phyloP scores from a whole-genome alignment of 192 early-diverging fungal species.

The Podila epigama region DNA sequence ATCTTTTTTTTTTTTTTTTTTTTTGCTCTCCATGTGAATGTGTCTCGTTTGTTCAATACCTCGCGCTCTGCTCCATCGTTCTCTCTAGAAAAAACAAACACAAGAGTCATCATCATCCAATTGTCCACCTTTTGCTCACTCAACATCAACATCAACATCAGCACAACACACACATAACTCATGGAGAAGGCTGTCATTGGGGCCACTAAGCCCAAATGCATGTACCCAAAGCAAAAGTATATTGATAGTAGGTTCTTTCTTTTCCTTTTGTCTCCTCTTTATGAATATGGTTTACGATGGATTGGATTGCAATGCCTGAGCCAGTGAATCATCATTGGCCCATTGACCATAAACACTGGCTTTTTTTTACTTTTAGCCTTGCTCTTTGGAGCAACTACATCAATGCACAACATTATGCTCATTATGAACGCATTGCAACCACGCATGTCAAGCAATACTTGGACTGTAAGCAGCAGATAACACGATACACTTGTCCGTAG shows the following conservation, averaged over 20 bases:
- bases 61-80: no score
- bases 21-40: no score
- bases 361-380: conserved; percentile 11
- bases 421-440: conserved; percentile 48
- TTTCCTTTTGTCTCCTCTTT: not conserved
- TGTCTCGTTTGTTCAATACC: no score
- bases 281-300: no score
- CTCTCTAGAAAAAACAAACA: not conserved
- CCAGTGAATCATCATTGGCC: no score
- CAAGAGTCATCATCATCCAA: not conserved
- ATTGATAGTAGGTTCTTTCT: conserved; percentile 63
- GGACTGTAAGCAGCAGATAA: conserved; percentile 40
- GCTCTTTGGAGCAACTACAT: conserved; percentile 34
- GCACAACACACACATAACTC: conserved; percentile 5
- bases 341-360: not conserved
- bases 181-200: conserved; percentile 71
- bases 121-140: not conserved
- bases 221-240: conserved; percentile 97
- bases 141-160: not conserved
- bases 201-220: conserved; percentile 87
- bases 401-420: conserved; percentile 49
- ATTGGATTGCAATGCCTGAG: no score
- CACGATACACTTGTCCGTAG: not conserved
- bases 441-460: conserved; percentile 41
- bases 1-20: no score